These are phyloP conservation scores for Physcomitrium patens DNA, from an alignment of 225 moss, liverwort and hornwort species.

Conservation along the genomic window DNA sequence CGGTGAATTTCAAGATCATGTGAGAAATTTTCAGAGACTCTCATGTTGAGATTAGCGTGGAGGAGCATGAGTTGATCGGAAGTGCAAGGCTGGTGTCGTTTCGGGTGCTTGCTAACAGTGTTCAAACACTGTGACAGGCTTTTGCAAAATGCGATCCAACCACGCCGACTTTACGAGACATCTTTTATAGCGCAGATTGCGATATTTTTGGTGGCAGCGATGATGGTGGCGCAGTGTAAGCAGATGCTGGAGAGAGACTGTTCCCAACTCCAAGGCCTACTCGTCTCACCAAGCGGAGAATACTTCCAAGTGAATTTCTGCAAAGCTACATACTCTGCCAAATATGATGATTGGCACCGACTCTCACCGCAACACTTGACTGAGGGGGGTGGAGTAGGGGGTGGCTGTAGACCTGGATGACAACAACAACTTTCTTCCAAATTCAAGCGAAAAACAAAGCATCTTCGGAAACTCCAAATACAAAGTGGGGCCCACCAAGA, in stretches of 20 bases:
- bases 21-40: too few relatives aligned
- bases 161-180: background rate
- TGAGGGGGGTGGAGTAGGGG: constrained; percentile 16
- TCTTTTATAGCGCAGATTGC: background rate
- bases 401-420: constrained; percentile 3
- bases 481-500: background rate
- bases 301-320: constrained; percentile 25
- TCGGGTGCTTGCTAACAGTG: background rate
- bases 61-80: background rate
- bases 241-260: background rate
- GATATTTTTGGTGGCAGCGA: background rate
- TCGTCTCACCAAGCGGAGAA: too few relatives aligned
- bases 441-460: background rate
- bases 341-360: constrained; percentile 21
- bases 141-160: too few relatives aligned
- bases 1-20: too few relatives aligned
- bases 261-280: background rate
- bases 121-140: too few relatives aligned
- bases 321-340: background rate
- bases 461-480: background rate
- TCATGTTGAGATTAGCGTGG: background rate
- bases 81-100: background rate
- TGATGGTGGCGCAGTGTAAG: background rate
- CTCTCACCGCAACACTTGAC: background rate
- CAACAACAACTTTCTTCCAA: constrained; percentile 24